Evolutionary conservation across 805 yeast genomes (phyloP).

Genomic region (Cyberlindnera veronae): DNA sequence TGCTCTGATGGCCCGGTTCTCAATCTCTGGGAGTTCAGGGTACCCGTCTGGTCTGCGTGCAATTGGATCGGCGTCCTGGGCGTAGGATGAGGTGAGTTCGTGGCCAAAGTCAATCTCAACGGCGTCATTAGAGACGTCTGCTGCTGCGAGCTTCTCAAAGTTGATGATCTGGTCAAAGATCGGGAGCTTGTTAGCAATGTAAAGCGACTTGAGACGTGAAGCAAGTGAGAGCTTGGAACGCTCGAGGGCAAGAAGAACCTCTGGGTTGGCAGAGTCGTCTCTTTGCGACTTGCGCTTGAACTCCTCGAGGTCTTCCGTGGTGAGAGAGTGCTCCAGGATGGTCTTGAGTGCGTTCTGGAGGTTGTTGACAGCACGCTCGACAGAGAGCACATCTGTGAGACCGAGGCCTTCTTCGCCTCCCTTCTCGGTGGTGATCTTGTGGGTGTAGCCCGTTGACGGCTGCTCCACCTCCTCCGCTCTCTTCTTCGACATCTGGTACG

Average conservation of each 20-base stretch:
- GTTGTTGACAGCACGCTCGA: slow-evolving; percentile 52
- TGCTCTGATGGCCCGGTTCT: slow-evolving; percentile 52
- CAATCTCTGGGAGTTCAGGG: slow-evolving; percentile 70
- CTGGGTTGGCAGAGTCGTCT: slow-evolving; percentile 32
- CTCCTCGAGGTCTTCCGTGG: slow-evolving; percentile 37
- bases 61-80: slow-evolving; percentile 19
- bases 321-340: slow-evolving; percentile 57
- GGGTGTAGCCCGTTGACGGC: background rate
- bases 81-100: background rate
- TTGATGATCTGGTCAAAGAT: slow-evolving; percentile 53
- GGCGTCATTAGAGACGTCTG: background rate
- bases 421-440: slow-evolving; percentile 1
- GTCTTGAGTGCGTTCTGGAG: slow-evolving; percentile 49
- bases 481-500: background rate
- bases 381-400: slow-evolving; percentile 26
- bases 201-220: slow-evolving; percentile 51
- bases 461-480: background rate
- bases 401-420: slow-evolving; percentile 3
- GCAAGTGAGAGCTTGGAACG: slow-evolving; percentile 58
- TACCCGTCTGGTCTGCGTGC: slow-evolving; percentile 31
- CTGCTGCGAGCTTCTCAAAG: slow-evolving; percentile 29
- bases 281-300: slow-evolving; percentile 25
- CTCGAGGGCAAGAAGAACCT: slow-evolving; percentile 46
- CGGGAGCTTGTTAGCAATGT: slow-evolving; percentile 44
- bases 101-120: slow-evolving; percentile 11